Conservation (phyloP, 1,139 yeast genomes). For the Blastobotrys proliferans region DNA sequence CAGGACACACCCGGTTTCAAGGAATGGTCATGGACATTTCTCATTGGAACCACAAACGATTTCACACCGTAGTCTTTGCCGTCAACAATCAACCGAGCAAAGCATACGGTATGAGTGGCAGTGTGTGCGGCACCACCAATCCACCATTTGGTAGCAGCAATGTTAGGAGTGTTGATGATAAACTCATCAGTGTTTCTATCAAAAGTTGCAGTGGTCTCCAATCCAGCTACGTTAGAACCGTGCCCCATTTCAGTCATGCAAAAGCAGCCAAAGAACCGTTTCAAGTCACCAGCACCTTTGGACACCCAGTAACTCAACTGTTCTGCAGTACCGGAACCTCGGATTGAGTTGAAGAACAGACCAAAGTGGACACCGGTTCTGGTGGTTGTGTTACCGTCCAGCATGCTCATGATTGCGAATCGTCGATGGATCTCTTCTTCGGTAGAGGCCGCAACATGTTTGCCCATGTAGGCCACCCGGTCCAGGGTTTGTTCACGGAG, state of each 20-base stretch:
- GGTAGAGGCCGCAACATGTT: conserved; percentile 41
- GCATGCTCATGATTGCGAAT: conserved; percentile 40
- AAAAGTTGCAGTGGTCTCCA: conserved; percentile 87
- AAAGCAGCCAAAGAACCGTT: conserved; percentile 81
- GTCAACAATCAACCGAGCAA: conserved; percentile 75
- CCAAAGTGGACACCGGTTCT: conserved; percentile 70
- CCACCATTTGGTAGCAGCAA: conserved; percentile 97
- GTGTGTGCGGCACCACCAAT: conserved; percentile 97
- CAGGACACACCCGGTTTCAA: conserved; percentile 74
- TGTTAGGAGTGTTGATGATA: conserved; percentile 76
- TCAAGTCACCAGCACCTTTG: conserved; percentile 62
- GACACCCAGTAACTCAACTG: conserved; percentile 67
- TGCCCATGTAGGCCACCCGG: conserved; percentile 48
- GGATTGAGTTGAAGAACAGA: conserved; percentile 61
- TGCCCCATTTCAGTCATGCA: conserved; percentile 94
- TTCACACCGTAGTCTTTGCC: conserved; percentile 89
- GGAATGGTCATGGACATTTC: conserved; percentile 63
- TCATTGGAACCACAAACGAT: conserved; percentile 82
- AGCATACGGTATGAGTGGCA: conserved; percentile 76
- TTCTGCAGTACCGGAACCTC: conserved; percentile 66
- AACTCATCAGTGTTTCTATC: conserved; percentile 64
- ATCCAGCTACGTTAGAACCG: conserved; percentile 89
- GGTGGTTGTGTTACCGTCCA: conserved; percentile 62
- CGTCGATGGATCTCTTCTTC: conserved; percentile 36
- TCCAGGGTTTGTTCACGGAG: conserved; percentile 51